Evolutionary conservation across 2,329 filamentous ascomycete genomes (phyloP).

Genomic region (Orbilia oligospora): DNA sequence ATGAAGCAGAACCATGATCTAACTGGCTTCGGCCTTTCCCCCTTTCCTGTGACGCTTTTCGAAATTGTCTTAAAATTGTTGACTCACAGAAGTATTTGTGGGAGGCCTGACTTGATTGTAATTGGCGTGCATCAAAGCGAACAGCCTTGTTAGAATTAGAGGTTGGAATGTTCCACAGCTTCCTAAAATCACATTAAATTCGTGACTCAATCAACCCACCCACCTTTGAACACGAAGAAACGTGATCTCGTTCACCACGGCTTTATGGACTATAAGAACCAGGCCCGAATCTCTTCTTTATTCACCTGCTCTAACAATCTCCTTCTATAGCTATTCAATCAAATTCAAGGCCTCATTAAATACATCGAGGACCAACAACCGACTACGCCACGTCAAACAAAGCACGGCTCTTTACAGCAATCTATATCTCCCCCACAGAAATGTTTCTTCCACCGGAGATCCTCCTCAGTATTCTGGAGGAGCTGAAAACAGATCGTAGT

Average conservation of each 20-base stretch:
- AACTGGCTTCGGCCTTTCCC: too few species aligned
- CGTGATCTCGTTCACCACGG: background rate
- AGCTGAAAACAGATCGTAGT: slow-evolving; percentile 2
- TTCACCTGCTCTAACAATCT: background rate
- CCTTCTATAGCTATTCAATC: background rate
- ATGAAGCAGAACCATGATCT: too few species aligned
- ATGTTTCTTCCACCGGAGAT: slow-evolving; percentile 23
- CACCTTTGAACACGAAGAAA: background rate
- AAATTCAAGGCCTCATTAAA: background rate
- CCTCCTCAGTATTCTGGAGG: slow-evolving; percentile 7
- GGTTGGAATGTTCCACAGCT: background rate
- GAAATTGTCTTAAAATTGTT: background rate
- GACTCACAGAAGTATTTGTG: background rate
- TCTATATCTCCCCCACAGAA: background rate
- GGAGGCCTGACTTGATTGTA: too few species aligned
- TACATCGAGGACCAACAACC: background rate
- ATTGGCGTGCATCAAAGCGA: background rate
- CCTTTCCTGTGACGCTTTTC: background rate
- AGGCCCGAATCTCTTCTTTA: background rate
- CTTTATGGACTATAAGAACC: background rate
- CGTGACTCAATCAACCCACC: slow-evolving; percentile 5
- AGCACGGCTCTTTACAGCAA: too few species aligned
- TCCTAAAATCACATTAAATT: background rate
- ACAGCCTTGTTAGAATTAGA: background rate
- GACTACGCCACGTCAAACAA: background rate